Evolutionary conservation across 805 yeast species (phyloP), one percentile per base, ranked within the genome.

Genomic region (Wickerhamiella dianesei): DNA sequence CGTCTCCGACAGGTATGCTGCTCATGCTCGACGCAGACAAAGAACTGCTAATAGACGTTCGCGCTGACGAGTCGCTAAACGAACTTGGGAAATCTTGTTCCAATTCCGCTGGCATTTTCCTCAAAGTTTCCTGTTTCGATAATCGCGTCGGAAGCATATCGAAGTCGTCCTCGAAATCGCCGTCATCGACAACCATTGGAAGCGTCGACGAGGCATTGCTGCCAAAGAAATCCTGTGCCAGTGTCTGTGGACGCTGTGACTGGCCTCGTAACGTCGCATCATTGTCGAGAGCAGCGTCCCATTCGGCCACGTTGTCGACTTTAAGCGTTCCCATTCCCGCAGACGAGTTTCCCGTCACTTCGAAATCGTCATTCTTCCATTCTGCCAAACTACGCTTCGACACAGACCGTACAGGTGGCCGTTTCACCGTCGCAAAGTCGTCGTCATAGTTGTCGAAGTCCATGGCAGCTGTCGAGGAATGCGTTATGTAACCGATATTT

Each of bases 321-420:
- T 18, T 39, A 4, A 21, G 14, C 41, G 41, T 92, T 21, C 98
- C 98, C 55, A 92, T 73, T 1, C 98, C 97, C 36, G 97, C 98
- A 14, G 97, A 97, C 2, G 95, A 83, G 65, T 92, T 92, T 47
- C 98, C 98, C 64, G 95, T 89, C 16, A 92, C 96, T 65, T 94
- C 98, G 50, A 87, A 82, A 62, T 87, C 87, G 47, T 75, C 75
- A 39, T 39, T 18, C 25, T 39, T 39, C 41, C 41, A 39, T 9
- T 39, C 41, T 9, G 21, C 51, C 8, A 53, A 41, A 32, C 49
- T 54, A 14, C 51, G 42, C 29, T 49, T 47, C 53, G 53, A 53
- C n/a, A 44, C n/a, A 12, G 47, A 20, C 12, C 46, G 39, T 3
- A 45, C 42, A 13, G 48, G 50, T 5, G 35, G 47, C 12, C 41